Evolutionary conservation across 371 early-diverging fungal genomes (phyloP).

Genomic region (Mucor plumbeus): DNA sequence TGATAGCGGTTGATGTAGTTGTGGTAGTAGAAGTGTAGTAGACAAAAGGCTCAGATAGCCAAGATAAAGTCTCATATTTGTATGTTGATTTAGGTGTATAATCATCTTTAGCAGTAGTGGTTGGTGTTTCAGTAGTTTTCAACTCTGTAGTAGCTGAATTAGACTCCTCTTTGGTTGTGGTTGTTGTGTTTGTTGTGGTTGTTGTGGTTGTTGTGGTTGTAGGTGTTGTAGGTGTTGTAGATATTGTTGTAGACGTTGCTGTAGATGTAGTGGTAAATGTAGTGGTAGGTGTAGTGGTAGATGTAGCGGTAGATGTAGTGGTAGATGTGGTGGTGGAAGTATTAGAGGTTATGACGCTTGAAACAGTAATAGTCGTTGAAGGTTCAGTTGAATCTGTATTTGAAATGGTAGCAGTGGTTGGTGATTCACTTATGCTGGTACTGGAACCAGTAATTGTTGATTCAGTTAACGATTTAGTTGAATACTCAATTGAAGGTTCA

Average conservation of each 20-base stretch:
- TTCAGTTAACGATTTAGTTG: neutral
- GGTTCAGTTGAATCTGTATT: neutral
- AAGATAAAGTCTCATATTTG: constrained; percentile 30
- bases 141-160: constrained; percentile 1
- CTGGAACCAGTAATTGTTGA: neutral
- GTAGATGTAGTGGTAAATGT: neutral
- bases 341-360: neutral
- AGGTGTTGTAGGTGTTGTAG: neutral
- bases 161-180: neutral
- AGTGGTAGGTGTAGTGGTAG: neutral
- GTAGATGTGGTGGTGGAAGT: neutral
- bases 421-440: too few relatives aligned
- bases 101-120: neutral
- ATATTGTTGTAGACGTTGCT: neutral
- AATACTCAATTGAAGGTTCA: neutral
- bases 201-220: neutral
- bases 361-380: neutral
- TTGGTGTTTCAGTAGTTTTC: neutral
- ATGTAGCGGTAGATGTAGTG: neutral
- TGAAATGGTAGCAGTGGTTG: too few relatives aligned
- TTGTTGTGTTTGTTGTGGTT: neutral
- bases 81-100: constrained; percentile 23
- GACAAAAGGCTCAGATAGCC: constrained; percentile 18
- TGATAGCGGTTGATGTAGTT: constrained; percentile 1
- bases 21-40: constrained; percentile 10